Conservation (phyloP, 2,329 filamentous ascomycete species). For the Fusarium haematococcum region DNA sequence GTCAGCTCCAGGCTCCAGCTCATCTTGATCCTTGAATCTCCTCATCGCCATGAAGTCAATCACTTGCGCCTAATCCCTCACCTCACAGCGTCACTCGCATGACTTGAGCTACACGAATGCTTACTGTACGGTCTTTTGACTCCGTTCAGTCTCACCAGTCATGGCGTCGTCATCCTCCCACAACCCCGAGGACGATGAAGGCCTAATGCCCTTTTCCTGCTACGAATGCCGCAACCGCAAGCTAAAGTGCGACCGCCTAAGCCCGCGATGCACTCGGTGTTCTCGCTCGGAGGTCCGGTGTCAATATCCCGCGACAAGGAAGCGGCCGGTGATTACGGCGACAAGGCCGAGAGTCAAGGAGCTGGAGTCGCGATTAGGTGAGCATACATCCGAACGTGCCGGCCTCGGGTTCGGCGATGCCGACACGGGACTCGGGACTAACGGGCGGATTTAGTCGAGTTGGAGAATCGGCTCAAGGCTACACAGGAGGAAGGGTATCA, state of each 20-base stretch:
- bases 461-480: slow-evolving; percentile 39
- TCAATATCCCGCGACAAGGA: slow-evolving; percentile 44
- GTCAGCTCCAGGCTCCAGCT: not conserved
- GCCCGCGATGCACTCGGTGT: slow-evolving; percentile 44
- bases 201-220: slow-evolving; percentile 42
- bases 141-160: not conserved
- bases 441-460: slow-evolving; percentile 24
- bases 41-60: not conserved
- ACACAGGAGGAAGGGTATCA: slow-evolving; percentile 29
- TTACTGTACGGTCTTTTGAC: too few relatives aligned
- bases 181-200: not conserved
- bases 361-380: slow-evolving; percentile 43
- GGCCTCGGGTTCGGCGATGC: not conserved
- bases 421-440: not conserved
- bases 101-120: too few relatives aligned
- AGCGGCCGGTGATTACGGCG: slow-evolving; percentile 37
- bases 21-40: not conserved
- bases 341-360: slow-evolving; percentile 46
- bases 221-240: slow-evolving; percentile 45
- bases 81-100: not conserved
- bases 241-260: slow-evolving; percentile 46
- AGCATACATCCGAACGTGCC: not conserved
- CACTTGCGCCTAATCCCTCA: not conserved
- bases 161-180: slow-evolving; percentile 29
- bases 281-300: slow-evolving; percentile 33